Base-by-base conservation (phyloP, 768 basidiomycete genomes). In the Ramaria sp. region DNA sequence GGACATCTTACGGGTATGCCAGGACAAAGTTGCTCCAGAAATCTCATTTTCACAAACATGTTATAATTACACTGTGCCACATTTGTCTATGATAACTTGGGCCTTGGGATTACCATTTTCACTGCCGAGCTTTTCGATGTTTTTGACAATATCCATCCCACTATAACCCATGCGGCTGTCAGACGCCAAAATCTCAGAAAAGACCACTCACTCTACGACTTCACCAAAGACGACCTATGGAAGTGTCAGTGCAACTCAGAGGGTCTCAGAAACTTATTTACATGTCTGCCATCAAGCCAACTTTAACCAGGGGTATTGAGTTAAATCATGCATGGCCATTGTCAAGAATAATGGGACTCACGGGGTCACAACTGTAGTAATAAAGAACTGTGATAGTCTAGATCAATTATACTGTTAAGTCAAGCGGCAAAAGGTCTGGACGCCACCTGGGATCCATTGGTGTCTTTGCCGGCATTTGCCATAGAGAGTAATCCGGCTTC, bases 381-480 rank as follows among this genome's bases (percentile, higher is more conserved):
- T 77, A 68, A 88, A 88, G 71, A 86, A 88, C 79, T 83, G 49
- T 4, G 27, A 9, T 24, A 49, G 28, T 18, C 34, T 28, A 18
- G 13, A 18, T 37, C n/a, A 41, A 41, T n/a, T 8, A 18, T 50
- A n/a, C 32, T 1, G 30, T 6, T 37, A 50, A 24, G 12, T 32
- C 18, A 4, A 20, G 32, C 9, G 1, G 32, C 32, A 9, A 48
- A 16, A 13, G 10, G 1, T 42, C 50, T n/a, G 18, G 43, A 50
- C 36, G 2, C 37, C 32, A 62, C 63, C 49, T 78, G 79, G 18
- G 80, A 87, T 13, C 87, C 90, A 64, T 94, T 94, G 60, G 91
- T 93, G 72, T 90, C 82, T 64, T 68, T 70, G 30, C 83, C 85
- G 5, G 83, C 78, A 63, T 93, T 92, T 22, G 89, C 89, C 83